phyloP scores from a whole-genome alignment of 495 filamentous ascomycete species.

The Penicillium roqueforti region DNA sequence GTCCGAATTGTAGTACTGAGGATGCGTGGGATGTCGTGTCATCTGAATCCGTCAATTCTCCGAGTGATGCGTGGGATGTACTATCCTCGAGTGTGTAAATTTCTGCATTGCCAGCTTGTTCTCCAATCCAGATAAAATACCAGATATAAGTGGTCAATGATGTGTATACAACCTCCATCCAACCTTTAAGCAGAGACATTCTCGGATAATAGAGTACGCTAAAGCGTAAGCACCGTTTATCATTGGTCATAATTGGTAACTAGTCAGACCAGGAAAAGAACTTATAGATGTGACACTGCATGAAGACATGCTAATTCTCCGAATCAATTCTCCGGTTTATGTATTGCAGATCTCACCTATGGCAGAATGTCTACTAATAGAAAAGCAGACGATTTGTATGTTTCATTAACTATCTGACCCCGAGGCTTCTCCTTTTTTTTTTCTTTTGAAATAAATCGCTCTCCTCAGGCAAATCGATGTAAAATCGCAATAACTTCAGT shows the following conservation, averaged over 20 bases:
- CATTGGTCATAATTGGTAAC: too few species aligned
- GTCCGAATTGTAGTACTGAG: not conserved
- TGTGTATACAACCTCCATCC: not conserved
- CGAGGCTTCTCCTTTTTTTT: not conserved
- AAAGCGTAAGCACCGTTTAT: not conserved
- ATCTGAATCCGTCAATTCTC: not conserved
- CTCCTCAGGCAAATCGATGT: not conserved
- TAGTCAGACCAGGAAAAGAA: not conserved
- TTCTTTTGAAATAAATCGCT: not conserved
- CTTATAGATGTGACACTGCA: not conserved
- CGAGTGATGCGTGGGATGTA: not conserved
- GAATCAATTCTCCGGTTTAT: conserved; percentile 20
- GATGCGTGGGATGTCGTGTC: not conserved
- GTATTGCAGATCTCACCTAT: not conserved
- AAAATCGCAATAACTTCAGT: not conserved
- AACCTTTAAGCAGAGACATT: not conserved
- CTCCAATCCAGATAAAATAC: not conserved
- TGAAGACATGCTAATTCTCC: conserved; percentile 15
- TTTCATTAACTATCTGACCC: not conserved
- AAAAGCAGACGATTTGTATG: not conserved
- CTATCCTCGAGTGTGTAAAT: not conserved
- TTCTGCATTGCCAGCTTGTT: not conserved
- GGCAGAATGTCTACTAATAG: not conserved
- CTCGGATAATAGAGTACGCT: conserved; percentile 9
- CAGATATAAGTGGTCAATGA: not conserved